Evolutionary conservation across 2,329 filamentous ascomycete genomes (phyloP).

Genomic region (Penicillium expansum): DNA sequence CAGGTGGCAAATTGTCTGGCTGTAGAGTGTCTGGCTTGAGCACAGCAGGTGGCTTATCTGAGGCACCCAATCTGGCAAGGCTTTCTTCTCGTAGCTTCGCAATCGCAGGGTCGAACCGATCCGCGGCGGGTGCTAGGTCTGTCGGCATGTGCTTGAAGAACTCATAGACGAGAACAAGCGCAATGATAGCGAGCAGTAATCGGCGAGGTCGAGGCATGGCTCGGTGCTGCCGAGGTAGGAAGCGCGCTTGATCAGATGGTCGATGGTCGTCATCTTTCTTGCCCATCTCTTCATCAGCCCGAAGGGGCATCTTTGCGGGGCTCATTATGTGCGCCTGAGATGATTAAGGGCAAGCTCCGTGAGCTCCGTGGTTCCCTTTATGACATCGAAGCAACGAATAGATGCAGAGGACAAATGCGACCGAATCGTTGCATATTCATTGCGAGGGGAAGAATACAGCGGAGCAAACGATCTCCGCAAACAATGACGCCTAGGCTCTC

Average conservation of each 20-base stretch:
- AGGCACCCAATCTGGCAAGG: constrained; percentile 2
- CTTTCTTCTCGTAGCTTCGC: constrained; percentile 17
- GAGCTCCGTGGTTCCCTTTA: constrained; percentile 10
- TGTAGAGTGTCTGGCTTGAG: constrained; percentile 13
- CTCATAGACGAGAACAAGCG: constrained; percentile 57
- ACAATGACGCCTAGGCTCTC: constrained; percentile 6
- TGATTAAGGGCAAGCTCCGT: constrained; percentile 17
- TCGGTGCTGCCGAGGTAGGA: constrained; percentile 35
- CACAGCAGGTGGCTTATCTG: constrained; percentile 8
- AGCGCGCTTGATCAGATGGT: constrained; percentile 30
- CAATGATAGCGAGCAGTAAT: constrained; percentile 47
- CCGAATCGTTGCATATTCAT: background rate
- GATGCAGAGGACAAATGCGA: background rate
- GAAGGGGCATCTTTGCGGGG: constrained; percentile 43
- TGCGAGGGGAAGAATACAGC: background rate
- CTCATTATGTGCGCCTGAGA: constrained; percentile 33
- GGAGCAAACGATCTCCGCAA: constrained; percentile 2
- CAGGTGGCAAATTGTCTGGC: constrained; percentile 9
- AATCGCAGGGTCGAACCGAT: constrained; percentile 31
- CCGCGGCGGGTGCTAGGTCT: constrained; percentile 39
- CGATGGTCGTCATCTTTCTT: constrained; percentile 64
- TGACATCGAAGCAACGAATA: background rate
- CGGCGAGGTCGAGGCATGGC: constrained; percentile 48
- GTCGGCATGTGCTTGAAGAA: constrained; percentile 64
- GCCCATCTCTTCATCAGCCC: constrained; percentile 61